Percentiles rank a stretch among this genome's conserved stretches.
phyloP scores from a whole-genome alignment of 768 basidiomycete genomes.

The Grammothele lineata region DNA sequence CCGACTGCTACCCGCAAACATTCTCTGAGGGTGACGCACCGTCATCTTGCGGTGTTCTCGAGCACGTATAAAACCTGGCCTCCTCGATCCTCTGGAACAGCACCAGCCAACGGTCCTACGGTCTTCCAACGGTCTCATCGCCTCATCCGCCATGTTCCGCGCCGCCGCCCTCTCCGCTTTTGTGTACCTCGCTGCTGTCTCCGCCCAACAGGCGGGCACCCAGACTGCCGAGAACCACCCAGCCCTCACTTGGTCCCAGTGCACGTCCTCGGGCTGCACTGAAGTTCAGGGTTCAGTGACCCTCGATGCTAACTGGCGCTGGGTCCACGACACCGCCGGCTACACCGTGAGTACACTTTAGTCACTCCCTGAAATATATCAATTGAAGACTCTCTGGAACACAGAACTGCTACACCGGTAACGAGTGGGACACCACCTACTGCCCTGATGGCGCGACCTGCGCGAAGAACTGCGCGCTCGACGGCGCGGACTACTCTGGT shows the following conservation, averaged over 20 bases:
- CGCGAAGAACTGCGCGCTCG: conserved; percentile 31
- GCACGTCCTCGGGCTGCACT: conserved; percentile 42
- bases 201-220: conserved; percentile 50
- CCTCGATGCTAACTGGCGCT: conserved; percentile 55
- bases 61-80: no score
- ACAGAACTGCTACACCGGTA: conserved; percentile 53
- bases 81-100: no score
- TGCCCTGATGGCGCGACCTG: conserved; percentile 48
- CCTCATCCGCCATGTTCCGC: conserved; percentile 24
- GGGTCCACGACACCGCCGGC: conserved; percentile 32
- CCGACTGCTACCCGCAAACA: no score
- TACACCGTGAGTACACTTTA: no score
- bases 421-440: conserved; percentile 46
- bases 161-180: conserved; percentile 25
- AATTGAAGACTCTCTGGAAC: no score
- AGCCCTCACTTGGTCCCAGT: conserved; percentile 41
- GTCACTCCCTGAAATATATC: no score
- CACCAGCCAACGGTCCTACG: no score
- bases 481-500: conserved; percentile 31
- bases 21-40: no score
- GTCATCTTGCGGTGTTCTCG: no score
- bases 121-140: no score
- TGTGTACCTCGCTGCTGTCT: conserved; percentile 35
- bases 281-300: conserved; percentile 32
- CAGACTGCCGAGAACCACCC: conserved; percentile 46